These are phyloP conservation scores for Globisporangium okanoganense DNA, from an alignment of 352 stramenopile species.

Conservation along the genomic window DNA sequence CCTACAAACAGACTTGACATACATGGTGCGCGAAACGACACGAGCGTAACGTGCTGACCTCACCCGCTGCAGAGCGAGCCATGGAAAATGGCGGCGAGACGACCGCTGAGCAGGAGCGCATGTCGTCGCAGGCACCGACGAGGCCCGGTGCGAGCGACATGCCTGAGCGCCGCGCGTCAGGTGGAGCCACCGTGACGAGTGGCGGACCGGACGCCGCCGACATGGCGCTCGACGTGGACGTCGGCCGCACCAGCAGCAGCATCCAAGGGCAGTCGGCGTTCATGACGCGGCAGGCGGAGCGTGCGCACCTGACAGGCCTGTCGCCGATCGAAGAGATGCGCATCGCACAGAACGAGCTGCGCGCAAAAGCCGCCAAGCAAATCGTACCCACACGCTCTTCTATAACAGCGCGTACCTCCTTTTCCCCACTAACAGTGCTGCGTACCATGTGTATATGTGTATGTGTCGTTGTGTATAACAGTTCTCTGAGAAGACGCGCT, in stretches of 20 bases:
- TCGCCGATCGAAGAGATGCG: slow-evolving; percentile 86
- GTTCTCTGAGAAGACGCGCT: slow-evolving; percentile 23
- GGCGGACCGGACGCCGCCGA: background rate
- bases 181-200: background rate
- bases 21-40: too few species aligned
- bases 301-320: slow-evolving; percentile 61
- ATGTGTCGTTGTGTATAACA: slow-evolving; percentile 10
- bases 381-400: slow-evolving; percentile 23
- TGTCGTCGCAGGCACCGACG: background rate
- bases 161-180: background rate
- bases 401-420: too few species aligned
- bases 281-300: slow-evolving; percentile 72
- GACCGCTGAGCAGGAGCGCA: background rate
- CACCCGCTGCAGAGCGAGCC: background rate
- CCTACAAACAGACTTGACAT: too few species aligned
- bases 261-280: slow-evolving; percentile 42
- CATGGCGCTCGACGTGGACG: slow-evolving; percentile 2
- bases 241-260: background rate
- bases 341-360: slow-evolving; percentile 74
- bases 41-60: too few species aligned
- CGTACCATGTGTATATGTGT: background rate
- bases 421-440: too few species aligned
- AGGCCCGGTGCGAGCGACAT: background rate
- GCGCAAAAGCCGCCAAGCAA: slow-evolving; percentile 60
- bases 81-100: background rate